Conservation (phyloP, 192 early-diverging fungal genomes). For the Piromyces sp. region DNA sequence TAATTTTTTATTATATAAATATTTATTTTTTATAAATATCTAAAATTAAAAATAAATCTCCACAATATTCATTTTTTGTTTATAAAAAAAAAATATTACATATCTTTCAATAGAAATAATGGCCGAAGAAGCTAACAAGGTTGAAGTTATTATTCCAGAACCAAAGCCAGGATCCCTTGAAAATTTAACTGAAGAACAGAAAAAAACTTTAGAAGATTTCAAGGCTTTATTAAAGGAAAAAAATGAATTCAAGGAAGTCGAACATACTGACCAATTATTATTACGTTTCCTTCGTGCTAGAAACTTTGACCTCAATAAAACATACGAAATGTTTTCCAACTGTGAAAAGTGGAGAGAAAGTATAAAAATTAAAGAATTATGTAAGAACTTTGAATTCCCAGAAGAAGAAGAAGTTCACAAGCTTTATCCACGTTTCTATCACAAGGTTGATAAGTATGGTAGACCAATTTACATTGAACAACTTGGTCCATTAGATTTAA, state of each 20-base stretch:
- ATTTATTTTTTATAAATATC: too few relatives aligned
- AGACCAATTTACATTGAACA: slow-evolving; percentile 84
- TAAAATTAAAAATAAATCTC: too few relatives aligned
- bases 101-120: too few relatives aligned
- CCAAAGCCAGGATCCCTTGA: slow-evolving; percentile 28
- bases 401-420: slow-evolving; percentile 43
- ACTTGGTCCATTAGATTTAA: slow-evolving; percentile 49
- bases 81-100: too few relatives aligned
- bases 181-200: slow-evolving; percentile 37
- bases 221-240: slow-evolving; percentile 30
- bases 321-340: slow-evolving; percentile 57
- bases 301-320: slow-evolving; percentile 39
- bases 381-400: slow-evolving; percentile 33
- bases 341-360: slow-evolving; percentile 49
- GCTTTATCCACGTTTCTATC: slow-evolving; percentile 60
- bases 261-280: slow-evolving; percentile 47
- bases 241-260: slow-evolving; percentile 28
- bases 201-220: slow-evolving; percentile 29
- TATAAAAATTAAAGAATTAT: slow-evolving; percentile 13
- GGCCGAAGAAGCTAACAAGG: background rate
- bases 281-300: slow-evolving; percentile 58
- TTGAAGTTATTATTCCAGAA: background rate
- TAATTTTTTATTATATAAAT: too few relatives aligned
- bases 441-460: slow-evolving; percentile 80
- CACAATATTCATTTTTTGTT: too few relatives aligned